Evolutionary conservation across 352 stramenopile species (phyloP).

Genomic region (Phytophthora pisi): DNA sequence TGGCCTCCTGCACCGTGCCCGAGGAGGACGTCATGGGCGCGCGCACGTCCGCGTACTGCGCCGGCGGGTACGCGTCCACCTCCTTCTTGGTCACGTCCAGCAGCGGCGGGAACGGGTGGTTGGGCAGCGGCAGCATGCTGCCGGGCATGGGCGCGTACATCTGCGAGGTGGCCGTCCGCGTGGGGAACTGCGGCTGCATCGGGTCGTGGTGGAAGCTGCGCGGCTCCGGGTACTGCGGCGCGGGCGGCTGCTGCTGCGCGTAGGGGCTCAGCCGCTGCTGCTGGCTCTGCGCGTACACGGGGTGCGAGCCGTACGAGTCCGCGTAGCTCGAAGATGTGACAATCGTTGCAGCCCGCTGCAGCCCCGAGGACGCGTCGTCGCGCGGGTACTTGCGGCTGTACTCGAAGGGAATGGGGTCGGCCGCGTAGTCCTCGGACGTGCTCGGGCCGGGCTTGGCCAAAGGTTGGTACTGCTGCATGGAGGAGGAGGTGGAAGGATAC

Average conservation of each 20-base stretch:
- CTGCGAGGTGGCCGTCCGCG: constrained; percentile 19
- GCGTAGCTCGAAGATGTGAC: constrained; percentile 33
- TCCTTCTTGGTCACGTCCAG: constrained; percentile 57
- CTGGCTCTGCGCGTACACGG: constrained; percentile 25
- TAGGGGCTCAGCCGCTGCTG: constrained; percentile 30
- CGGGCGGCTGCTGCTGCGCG: constrained; percentile 1
- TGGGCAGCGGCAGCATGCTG: constrained; percentile 33
- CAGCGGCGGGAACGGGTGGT: constrained; percentile 66
- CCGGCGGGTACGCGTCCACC: constrained; percentile 34
- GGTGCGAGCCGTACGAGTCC: constrained; percentile 43
- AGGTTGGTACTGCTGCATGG: constrained; percentile 28
- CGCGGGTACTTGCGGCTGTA: constrained; percentile 59
- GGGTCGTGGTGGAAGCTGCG: constrained; percentile 40
- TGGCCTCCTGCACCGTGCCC: constrained; percentile 66
- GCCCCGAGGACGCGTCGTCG: constrained; percentile 18
- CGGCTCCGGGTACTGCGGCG: constrained; percentile 27
- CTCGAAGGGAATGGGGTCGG: constrained; percentile 80
- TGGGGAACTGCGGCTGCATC: constrained; percentile 40
- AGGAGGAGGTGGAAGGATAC: constrained; percentile 22
- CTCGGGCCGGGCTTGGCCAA: constrained; percentile 31
- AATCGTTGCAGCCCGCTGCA: constrained; percentile 5
- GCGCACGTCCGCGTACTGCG: constrained; percentile 21
- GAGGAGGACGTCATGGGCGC: constrained; percentile 17
- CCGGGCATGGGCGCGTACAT: constrained; percentile 38
- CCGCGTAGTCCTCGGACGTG: constrained; percentile 68